phyloP scores from a whole-genome alignment of 306 rosid genomes.

The Begonia peltatifolia region DNA sequence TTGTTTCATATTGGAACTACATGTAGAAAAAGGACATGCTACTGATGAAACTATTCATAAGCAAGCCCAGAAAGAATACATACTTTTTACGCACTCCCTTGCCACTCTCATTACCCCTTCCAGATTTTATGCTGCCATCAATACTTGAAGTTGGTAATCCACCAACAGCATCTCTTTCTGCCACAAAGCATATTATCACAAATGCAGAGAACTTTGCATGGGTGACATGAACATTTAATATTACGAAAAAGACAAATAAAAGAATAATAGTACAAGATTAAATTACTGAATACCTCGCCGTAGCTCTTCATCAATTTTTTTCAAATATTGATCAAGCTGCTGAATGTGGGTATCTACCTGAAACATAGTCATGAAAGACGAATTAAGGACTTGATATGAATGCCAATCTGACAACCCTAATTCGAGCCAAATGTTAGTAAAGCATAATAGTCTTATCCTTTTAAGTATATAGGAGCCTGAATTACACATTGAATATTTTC shows the following conservation, averaged over 20 bases:
- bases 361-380: slow-evolving; percentile 17
- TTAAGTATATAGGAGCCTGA: too few relatives aligned
- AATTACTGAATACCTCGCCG: slow-evolving; percentile 52
- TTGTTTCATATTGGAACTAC: too few relatives aligned
- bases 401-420: too few relatives aligned
- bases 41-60: too few relatives aligned
- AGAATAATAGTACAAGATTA: neutral
- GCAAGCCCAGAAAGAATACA: neutral
- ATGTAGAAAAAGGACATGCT: too few relatives aligned
- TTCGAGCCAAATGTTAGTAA: too few relatives aligned
- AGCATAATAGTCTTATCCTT: too few relatives aligned
- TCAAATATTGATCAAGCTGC: slow-evolving; percentile 92
- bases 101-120: slow-evolving; percentile 52
- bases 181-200: slow-evolving; percentile 9
- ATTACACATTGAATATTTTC: too few relatives aligned
- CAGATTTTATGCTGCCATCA: slow-evolving; percentile 42
- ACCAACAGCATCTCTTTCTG: slow-evolving; percentile 51
- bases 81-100: slow-evolving; percentile 88
- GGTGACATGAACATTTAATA: too few relatives aligned
- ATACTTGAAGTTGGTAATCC: slow-evolving; percentile 46
- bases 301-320: slow-evolving; percentile 67
- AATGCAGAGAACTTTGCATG: too few relatives aligned
- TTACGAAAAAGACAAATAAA: too few relatives aligned
- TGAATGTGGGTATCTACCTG: slow-evolving; percentile 91
- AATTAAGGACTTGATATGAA: neutral